A percentile compares a stretch with the other conserved stretches of the same genome.
phyloP scores from a whole-genome alignment of 768 basidiomycete species.

The Tricholoma hemisulphureum region DNA sequence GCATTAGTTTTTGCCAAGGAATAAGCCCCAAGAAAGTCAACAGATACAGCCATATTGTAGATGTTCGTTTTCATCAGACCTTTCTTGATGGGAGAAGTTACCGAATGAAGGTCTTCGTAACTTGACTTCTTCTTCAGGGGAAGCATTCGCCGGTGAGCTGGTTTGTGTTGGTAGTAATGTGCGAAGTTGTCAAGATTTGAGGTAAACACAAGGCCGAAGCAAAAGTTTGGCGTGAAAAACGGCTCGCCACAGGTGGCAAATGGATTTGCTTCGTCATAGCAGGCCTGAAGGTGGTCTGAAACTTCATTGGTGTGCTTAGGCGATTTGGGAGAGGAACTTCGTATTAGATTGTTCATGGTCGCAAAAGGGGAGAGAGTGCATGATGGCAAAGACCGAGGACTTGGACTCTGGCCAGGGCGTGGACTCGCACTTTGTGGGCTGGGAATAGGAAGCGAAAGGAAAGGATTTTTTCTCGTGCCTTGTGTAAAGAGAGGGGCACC shows the following conservation, averaged over 20 bases:
- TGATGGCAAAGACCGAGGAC: background rate
- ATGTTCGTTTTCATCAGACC: constrained; percentile 14
- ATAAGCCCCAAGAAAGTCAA: background rate
- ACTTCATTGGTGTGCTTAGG: constrained; percentile 12
- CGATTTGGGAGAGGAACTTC: constrained; percentile 18
- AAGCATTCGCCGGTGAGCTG: constrained; percentile 2
- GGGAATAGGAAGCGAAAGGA: constrained; percentile 20
- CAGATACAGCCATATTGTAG: constrained; percentile 10
- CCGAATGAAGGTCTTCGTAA: background rate
- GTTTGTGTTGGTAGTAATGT: constrained; percentile 4
- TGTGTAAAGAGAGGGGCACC: constrained; percentile 26
- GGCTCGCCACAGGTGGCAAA: constrained; percentile 16
- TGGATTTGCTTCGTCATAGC: constrained; percentile 18
- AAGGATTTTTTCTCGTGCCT: constrained; percentile 14
- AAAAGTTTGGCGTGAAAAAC: constrained; percentile 9
- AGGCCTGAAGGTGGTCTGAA: constrained; percentile 16
- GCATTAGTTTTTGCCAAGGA: constrained; percentile 3
- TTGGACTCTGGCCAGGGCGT: constrained; percentile 3
- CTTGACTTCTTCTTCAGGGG: constrained; percentile 8
- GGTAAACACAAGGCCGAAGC: background rate
- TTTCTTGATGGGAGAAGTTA: constrained; percentile 5
- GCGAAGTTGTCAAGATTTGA: constrained; percentile 14
- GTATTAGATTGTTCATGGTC: constrained; percentile 24
- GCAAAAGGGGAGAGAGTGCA: constrained; percentile 21
- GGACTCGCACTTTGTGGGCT: constrained; percentile 18